Conservation (phyloP, 208 protist genomes). For the Porcisia deanei region DNA sequence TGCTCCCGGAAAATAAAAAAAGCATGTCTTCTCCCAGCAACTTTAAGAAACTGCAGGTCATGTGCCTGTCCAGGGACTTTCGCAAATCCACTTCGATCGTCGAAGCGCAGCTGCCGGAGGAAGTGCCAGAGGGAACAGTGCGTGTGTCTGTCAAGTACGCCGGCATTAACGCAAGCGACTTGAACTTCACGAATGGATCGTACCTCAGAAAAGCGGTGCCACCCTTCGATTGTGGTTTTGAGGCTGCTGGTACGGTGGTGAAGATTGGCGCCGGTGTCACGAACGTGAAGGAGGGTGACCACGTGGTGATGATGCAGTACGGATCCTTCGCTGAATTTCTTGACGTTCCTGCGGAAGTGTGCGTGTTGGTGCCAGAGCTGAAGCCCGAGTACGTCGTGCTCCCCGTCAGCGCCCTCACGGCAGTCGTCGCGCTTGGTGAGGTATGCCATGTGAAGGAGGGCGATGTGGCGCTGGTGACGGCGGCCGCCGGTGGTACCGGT, state of each 20-base stretch:
- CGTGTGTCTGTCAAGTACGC: constrained; percentile 53
- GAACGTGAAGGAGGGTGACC: constrained; percentile 44
- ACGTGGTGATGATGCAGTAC: constrained; percentile 44
- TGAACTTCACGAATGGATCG: constrained; percentile 65
- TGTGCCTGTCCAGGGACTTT: constrained; percentile 43
- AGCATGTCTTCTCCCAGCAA: constrained; percentile 24
- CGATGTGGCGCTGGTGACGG: constrained; percentile 78
- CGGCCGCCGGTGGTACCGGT: constrained; percentile 87
- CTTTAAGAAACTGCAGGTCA: constrained; percentile 49
- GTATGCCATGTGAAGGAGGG: constrained; percentile 36
- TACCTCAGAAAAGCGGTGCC: constrained; percentile 43
- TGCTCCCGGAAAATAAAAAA: constrained; percentile 4
- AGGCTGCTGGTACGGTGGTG: constrained; percentile 67
- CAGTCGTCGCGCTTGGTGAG: constrained; percentile 69
- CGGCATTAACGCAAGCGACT: constrained; percentile 78
- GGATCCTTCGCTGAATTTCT: constrained; percentile 65
- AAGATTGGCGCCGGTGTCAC: constrained; percentile 39
- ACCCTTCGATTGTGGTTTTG: constrained; percentile 81
- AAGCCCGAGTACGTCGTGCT: constrained; percentile 38
- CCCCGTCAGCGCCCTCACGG: constrained; percentile 61
- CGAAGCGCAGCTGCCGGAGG: constrained; percentile 30
- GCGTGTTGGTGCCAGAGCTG: constrained; percentile 38
- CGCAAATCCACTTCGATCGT: constrained; percentile 35
- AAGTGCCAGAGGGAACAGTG: constrained; percentile 37
- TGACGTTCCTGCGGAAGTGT: constrained; percentile 24